phyloP scores from a whole-genome alignment of 139 green algal species.

The Micromonas pusilla region DNA sequence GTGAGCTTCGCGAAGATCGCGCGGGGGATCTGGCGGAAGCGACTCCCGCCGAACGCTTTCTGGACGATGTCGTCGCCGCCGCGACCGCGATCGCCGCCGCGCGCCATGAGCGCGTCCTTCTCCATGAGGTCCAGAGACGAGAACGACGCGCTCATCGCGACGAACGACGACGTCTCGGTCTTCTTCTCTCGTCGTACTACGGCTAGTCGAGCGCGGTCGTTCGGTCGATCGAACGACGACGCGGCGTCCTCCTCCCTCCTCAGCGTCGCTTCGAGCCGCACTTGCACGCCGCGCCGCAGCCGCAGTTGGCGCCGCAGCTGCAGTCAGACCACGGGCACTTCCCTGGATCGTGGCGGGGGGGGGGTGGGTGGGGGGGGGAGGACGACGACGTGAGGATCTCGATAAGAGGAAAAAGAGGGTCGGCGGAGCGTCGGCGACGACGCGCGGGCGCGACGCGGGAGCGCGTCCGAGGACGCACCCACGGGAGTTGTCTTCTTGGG shows the following conservation, averaged over 20 bases:
- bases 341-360: too few species aligned
- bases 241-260: not conserved
- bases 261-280: conserved; percentile 6
- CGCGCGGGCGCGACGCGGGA: too few species aligned
- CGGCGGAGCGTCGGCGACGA: too few species aligned
- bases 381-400: too few species aligned
- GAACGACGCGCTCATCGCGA: too few species aligned
- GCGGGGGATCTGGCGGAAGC: not conserved
- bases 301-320: conserved; percentile 2
- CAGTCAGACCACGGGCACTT: conserved; percentile 22
- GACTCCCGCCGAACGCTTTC: not conserved
- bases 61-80: not conserved
- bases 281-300: conserved; percentile 9
- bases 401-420: too few species aligned
- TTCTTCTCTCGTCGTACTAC: not conserved
- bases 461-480: too few species aligned
- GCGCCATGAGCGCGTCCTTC: not conserved
- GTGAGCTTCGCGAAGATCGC: conserved; percentile 20
- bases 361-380: too few species aligned
- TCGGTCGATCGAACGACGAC: not conserved
- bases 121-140: not conserved
- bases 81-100: not conserved
- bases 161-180: too few species aligned
- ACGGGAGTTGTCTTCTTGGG: too few species aligned
- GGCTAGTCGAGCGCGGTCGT: not conserved